Evolutionary conservation across 371 early-diverging fungal genomes (phyloP), one percentile per base, ranked within the genome.

Genomic region (Fennellomyces sp.): DNA sequence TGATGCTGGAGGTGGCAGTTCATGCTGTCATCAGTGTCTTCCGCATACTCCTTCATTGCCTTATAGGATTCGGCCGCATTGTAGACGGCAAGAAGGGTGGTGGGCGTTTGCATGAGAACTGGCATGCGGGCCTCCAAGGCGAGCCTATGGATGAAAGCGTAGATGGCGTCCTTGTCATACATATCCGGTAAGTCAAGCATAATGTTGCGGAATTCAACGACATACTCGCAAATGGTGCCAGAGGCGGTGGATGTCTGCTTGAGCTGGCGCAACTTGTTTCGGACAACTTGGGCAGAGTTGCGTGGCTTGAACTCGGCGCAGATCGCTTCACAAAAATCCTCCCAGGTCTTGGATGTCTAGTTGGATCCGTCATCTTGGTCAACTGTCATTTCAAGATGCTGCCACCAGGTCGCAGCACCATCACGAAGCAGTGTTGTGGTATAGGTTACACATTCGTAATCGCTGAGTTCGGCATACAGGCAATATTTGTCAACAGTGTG

Each of bases 121-220:
- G 26, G 29, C 3, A 50, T 15, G 6, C 29, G 51, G 15, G 29
- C 29, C 11, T 50, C 51, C 26, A 28, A 50, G 27, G 17, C n/a
- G 1, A 64, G 25, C 29, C 65, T 60, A 25, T 35, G 21, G 12
- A 59, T 38, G 26, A 64, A 64, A 13, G 47, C 38, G n/a, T 55
- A 41, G 2, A 41, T n/a, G 3, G 60, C 59, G 19, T 64, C 64
- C 23, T 52, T 30, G 3, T 58, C 58, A 31, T 31, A 30, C 57
- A 63, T 63, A 1, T 52, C 53, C 13, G 58, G 55, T 5, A 64
- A 39, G 12, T 64, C 59, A 5, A 52, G 25, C 64, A 64, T 64
- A 15, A 53, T 52, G 19, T 51, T 52, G 21, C 52, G 29, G 23
- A 63, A 63, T 3, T 53, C 33, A 12, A 25, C 26, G 11, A 53